Conservation (phyloP, 306 rosid genomes). For the Begonia fuchsioides region DNA sequence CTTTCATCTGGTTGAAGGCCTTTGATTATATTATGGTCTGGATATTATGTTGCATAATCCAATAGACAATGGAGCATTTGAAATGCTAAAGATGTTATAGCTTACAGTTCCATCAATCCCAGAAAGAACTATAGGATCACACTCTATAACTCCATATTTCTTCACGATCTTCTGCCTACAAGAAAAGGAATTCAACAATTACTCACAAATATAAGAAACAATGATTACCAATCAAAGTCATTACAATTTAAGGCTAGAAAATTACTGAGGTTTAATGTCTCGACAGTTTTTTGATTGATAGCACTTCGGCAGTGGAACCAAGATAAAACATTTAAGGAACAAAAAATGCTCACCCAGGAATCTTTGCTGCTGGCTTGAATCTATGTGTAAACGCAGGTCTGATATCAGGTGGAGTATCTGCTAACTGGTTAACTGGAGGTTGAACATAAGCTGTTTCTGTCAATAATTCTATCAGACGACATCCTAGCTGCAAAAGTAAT, state of each 20-base stretch:
- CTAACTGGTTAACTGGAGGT: constrained; percentile 53
- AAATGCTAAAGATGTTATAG: constrained; percentile 2
- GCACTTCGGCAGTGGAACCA: neutral
- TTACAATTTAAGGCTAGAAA: no score
- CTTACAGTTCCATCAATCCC: constrained; percentile 78
- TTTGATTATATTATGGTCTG: no score
- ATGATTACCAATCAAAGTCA: constrained; percentile 6
- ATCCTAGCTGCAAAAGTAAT: constrained; percentile 56
- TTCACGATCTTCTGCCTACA: constrained; percentile 54
- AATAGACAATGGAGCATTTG: constrained; percentile 1
- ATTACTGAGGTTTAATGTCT: no score
- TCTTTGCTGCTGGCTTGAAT: constrained; percentile 36
- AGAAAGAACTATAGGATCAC: constrained; percentile 50
- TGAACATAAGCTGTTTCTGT: constrained; percentile 64
- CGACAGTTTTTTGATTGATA: neutral
- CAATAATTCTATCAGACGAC: constrained; percentile 56
- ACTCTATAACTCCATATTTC: constrained; percentile 73
- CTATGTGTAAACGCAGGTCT: constrained; percentile 77
- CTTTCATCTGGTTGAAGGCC: no score
- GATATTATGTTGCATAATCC: neutral
- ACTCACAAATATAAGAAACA: constrained; percentile 2
- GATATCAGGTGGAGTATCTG: constrained; percentile 60
- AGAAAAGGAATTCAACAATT: constrained; percentile 10
- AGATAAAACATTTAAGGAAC: neutral
- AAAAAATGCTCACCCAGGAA: constrained; percentile 36